Evolutionary conservation across 140 eudicot species (phyloP), one percentile per base, ranked within the genome.

Genomic region (Stevia rebaudiana): DNA sequence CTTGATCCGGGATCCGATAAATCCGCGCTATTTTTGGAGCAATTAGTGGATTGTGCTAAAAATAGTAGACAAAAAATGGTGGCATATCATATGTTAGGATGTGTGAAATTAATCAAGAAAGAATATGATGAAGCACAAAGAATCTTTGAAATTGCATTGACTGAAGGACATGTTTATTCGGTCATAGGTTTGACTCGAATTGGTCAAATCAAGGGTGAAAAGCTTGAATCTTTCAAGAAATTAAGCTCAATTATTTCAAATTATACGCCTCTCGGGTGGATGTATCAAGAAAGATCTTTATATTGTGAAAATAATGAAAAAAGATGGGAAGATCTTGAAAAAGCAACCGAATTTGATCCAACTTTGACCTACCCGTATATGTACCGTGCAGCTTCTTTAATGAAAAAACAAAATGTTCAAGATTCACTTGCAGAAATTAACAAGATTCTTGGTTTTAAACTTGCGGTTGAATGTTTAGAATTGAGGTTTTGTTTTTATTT

Each of bases 381-480:
- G 98, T 91, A 87, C 71, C 86, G 98, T 61, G 96, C 98, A 15
- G 92, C 98, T 36, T 83, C 80, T 22, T 80, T 91, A 50, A 87
- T 91, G 95, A 91, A 82, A 73, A 87, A 79, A 30, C 87, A 85
- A 72, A 80, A 91, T 24, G 79, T 77, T 64, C 78, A 82, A 73
- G 83, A 81, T 28, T 83, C 98, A 46, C 84, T 91, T 60, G 79
- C 74, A 5, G 98, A 91, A 64, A 87, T 91, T 19, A 87, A 87
- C 60, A 76, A 95, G 55, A 73, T 87, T 70, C 89, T 91, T 41
- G 92, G 98, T 13, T 91, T 91, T 49, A 91, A 85, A 65, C 78
- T 91, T 4, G 95, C 92, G 11, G 79, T 91, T 31, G 98, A 91
- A 61, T 91, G 98, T 74, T 83, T 91, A 86, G 98, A 91, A 41